phyloP scores from a whole-genome alignment of 2,329 filamentous ascomycete species.

The Ceratocystis lukuohia region DNA sequence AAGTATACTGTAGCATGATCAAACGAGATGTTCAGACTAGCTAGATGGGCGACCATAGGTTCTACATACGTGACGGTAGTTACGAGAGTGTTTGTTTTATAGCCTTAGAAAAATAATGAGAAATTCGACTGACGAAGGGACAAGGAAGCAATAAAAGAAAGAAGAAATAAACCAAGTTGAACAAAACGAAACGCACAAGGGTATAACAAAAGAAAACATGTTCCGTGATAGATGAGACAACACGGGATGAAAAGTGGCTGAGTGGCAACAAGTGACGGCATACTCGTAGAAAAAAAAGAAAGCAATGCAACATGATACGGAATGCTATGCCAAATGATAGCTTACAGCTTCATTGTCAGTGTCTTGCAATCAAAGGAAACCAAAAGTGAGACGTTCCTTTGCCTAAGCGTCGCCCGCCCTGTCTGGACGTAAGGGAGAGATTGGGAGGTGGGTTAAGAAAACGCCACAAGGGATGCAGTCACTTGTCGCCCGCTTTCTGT shows the following conservation, averaged over 20 bases:
- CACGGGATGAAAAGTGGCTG: not conserved
- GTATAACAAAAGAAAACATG: conserved; percentile 4
- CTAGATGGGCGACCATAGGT: not conserved
- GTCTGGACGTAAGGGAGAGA: too few species aligned
- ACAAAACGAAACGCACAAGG: not conserved
- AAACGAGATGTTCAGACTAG: not conserved
- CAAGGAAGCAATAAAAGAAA: not conserved
- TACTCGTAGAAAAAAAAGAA: not conserved
- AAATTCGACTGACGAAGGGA: not conserved
- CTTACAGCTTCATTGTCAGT: not conserved
- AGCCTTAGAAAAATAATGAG: not conserved
- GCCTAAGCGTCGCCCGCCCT: not conserved
- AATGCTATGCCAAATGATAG: not conserved
- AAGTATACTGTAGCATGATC: too few species aligned
- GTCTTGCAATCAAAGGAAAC: not conserved
- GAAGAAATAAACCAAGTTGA: not conserved
- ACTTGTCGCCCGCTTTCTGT: not conserved
- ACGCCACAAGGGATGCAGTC: not conserved
- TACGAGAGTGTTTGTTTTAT: not conserved
- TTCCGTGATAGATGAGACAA: not conserved
- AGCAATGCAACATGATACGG: not conserved
- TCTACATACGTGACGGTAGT: not conserved
- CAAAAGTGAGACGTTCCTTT: not conserved
- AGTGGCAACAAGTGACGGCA: not conserved
- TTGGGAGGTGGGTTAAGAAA: too few species aligned